Evolutionary conservation across 345 rosid species (phyloP).

Genomic region (Brassica nigra): DNA sequence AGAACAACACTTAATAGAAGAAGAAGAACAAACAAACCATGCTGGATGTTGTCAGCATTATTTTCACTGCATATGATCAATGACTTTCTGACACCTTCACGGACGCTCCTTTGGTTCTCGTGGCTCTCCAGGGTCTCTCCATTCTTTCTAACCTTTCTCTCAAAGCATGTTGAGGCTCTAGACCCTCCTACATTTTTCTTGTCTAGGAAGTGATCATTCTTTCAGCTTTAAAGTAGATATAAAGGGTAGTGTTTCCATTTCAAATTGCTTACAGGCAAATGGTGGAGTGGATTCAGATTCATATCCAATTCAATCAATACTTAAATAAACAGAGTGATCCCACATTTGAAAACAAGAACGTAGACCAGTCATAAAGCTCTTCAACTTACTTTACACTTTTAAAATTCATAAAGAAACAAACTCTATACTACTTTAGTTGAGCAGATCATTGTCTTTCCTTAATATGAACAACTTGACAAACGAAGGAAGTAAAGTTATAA

Average conservation of each 20-base stretch:
- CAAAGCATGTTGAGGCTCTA: not conserved
- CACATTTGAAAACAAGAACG: not conserved
- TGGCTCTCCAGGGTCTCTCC: not conserved
- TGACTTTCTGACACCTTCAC: not conserved
- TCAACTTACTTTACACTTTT: slow-evolving; percentile 5
- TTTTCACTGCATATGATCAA: not conserved
- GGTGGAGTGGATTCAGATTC: not conserved
- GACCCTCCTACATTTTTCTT: not conserved
- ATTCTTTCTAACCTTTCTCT: not conserved
- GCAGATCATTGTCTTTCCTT: not conserved
- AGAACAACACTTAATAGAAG: not conserved
- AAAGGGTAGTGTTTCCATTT: not conserved
- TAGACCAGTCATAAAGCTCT: not conserved
- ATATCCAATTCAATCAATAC: not conserved
- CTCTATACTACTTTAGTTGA: slow-evolving; percentile 6
- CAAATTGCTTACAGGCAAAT: not conserved
- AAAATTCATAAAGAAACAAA: not conserved
- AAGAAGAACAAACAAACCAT: not conserved
- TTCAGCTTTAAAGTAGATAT: not conserved
- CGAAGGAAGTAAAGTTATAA: not conserved
- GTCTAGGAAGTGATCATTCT: not conserved
- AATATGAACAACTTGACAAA: slow-evolving; percentile 21
- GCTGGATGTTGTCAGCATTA: not conserved
- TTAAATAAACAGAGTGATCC: not conserved
- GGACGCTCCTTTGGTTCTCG: not conserved